Percentiles rank a stretch among this genome's conserved stretches.
phyloP scores from a whole-genome alignment of 2,329 filamentous ascomycete genomes.

The Xylaria hypoxylon region DNA sequence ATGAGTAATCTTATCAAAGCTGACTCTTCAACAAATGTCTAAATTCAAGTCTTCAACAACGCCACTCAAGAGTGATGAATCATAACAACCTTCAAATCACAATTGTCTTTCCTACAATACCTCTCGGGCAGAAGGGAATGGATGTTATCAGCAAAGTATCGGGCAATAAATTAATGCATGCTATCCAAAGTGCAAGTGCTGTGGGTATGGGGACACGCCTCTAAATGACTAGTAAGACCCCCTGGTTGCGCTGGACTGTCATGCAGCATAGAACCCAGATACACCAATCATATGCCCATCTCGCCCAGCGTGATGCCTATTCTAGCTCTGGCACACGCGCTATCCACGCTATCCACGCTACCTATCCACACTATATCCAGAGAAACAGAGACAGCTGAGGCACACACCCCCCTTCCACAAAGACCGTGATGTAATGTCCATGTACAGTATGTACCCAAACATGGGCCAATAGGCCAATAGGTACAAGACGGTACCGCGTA shows the following conservation, averaged over 20 bases:
- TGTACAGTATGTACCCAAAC: conserved; percentile 11
- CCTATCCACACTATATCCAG: neutral
- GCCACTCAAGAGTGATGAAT: neutral
- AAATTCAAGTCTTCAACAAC: conserved; percentile 1
- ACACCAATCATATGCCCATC: conserved; percentile 30
- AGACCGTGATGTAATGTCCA: conserved; percentile 28
- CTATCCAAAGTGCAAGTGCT: conserved; percentile 16
- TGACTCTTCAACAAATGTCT: conserved; percentile 25
- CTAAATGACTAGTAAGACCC: conserved; percentile 25
- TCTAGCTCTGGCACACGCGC: conserved; percentile 19
- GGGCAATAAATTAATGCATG: conserved; percentile 17
- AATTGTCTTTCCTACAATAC: neutral
- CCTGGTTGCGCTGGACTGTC: conserved; percentile 13
- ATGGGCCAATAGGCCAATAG: conserved; percentile 9
- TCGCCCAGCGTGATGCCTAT: conserved; percentile 37
- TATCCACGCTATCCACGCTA: neutral
- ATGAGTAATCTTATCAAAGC: conserved; percentile 26
- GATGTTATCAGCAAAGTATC: conserved; percentile 5
- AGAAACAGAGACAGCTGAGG: conserved; percentile 23
- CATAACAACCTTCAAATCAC: neutral
- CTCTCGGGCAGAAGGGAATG: conserved; percentile 4
- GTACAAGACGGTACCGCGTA: conserved; percentile 22
- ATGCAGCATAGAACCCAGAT: conserved; percentile 6
- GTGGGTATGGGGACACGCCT: conserved; percentile 29
- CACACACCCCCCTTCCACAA: conserved; percentile 27